These are phyloP conservation scores for Calendula officinalis DNA, from an alignment of 129 eudicot genomes.

Conservation along the genomic window DNA sequence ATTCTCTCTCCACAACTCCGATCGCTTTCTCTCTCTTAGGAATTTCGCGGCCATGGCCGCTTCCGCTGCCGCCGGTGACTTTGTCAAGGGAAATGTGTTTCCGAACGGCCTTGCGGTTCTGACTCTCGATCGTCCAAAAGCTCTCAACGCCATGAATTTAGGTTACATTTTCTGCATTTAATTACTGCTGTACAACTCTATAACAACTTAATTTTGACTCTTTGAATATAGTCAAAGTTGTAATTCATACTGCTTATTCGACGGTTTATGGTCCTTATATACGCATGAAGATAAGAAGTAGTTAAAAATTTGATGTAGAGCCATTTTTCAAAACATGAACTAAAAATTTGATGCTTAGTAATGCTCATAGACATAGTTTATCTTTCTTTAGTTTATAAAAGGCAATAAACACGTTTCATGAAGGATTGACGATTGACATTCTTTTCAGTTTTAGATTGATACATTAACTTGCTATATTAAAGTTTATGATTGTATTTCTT, in stretches of 20 bases:
- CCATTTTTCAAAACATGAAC: not conserved
- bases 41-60: slow-evolving; percentile 56
- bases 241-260: not conserved
- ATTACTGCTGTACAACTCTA: too few species aligned
- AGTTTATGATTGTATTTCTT: slow-evolving; percentile 5
- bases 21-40: slow-evolving; percentile 25
- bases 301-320: too few species aligned
- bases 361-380: not conserved
- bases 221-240: not conserved
- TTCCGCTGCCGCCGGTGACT: slow-evolving; percentile 45
- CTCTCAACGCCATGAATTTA: slow-evolving; percentile 91
- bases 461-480: not conserved
- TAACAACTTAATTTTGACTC: not conserved
- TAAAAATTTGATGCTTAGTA: not conserved
- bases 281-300: too few species aligned
- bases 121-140: slow-evolving; percentile 94
- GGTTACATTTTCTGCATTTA: slow-evolving; percentile 33
- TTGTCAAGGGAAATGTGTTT: slow-evolving; percentile 62
- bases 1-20: slow-evolving; percentile 18
- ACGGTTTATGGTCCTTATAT: too few species aligned
- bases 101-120: slow-evolving; percentile 81
- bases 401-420: too few species aligned
- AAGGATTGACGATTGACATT: not conserved
- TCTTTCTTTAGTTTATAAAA: too few species aligned
- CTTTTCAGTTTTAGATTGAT: not conserved